Conservation (phyloP, 1,284 basidiomycete genomes). For the Athelia psychrophila region DNA sequence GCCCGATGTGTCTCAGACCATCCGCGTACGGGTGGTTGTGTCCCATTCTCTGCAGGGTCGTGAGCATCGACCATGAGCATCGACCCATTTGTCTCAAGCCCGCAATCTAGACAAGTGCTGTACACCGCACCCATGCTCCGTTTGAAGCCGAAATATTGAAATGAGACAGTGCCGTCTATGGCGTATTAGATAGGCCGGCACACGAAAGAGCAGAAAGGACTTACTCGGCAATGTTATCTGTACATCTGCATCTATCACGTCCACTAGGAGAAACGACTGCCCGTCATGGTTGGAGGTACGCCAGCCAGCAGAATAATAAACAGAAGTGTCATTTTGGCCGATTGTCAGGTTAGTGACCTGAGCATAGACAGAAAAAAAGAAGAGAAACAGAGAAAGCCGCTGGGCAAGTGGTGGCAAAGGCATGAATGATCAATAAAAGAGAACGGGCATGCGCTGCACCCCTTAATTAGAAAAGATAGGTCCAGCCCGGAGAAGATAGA, state of each 20-base stretch:
- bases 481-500: no score
- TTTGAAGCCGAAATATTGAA: conserved; percentile 15
- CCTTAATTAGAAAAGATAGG: no score
- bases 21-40: conserved; percentile 9
- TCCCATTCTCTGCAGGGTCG: conserved; percentile 7
- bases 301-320: background rate
- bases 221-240: background rate
- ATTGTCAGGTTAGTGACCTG: background rate
- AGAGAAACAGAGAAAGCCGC: background rate
- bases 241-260: background rate
- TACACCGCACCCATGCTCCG: conserved; percentile 12
- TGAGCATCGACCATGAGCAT: conserved; percentile 10
- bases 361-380: background rate
- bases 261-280: background rate
- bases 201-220: background rate
- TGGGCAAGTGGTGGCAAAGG: background rate
- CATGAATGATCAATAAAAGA: background rate
- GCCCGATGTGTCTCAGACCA: background rate
- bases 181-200: background rate
- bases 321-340: background rate
- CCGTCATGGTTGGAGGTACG: background rate
- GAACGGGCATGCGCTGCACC: background rate
- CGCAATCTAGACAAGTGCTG: conserved; percentile 15
- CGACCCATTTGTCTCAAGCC: background rate
- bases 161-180: conserved; percentile 7